Base-by-base conservation (phyloP, 2,329 filamentous ascomycete genomes). In the Chaetomium strumarium region DNA sequence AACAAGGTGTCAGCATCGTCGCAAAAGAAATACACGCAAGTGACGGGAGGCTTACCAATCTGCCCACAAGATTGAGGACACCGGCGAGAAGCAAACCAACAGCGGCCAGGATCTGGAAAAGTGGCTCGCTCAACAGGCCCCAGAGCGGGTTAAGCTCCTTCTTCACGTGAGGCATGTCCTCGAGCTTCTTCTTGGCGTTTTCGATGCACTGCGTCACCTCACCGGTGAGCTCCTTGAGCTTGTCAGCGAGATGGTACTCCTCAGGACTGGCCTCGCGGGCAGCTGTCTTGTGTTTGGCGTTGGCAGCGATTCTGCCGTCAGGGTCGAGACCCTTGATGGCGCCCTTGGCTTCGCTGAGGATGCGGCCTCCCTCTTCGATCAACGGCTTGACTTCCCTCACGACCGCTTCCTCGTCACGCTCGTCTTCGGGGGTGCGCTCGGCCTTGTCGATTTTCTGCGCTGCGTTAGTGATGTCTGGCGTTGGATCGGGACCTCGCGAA, bases 121-220 rank as follows among this genome's bases (percentile, higher is more conserved):
- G 75, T 11, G 91, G 91, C 76, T 96, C 89, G 34, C 83, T 83
- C 13, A 93, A 75, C 45, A 96, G 75, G 30, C 76, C 83, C 90
- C 90, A 95, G 30, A 96, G 81, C 11, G 91, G 90, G 73, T 92
- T 96, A 55, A 96, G 79, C 75, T 92, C 85, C 78, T 95, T 92
- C 85, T 96, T 95, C 40, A 90, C 91, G 61, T 95, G 87, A 6
- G 91, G 90, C 88, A 96, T 93, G 65, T 88, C 87, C 64, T 87
- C 83, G 56, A 96, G 87, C 75, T 88, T 96, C 74, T 86, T 88
- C 81, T 91, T 93, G 24, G 88, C 87, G 58, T 86, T 84, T 65
- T 96, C 90, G 61, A 96, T 92, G 20, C 85, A 89, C 63, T 85
- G 83, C 43, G 87, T 85, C 19, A 96, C 87, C 24, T 82, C 85